Base-by-base conservation (phyloP, 306 rosid genomes). In the Cucurbita argyrosperma region DNA sequence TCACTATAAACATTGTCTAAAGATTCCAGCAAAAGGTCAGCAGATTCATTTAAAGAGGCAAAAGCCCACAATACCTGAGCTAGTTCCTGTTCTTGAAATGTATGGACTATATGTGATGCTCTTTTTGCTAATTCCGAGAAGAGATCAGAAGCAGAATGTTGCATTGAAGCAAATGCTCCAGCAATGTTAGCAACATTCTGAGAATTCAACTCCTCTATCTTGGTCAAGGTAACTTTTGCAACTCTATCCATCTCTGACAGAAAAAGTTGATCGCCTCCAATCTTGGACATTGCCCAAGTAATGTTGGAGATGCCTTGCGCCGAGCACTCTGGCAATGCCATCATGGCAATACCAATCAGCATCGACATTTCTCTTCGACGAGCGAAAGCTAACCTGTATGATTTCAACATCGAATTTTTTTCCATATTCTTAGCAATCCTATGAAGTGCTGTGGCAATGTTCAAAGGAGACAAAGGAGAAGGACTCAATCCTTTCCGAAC, bases 341-440 rank as follows among this genome's bases (percentile, higher is more conserved):
- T 83, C 97, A 94, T 90, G 66, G 97, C 95, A 73, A 94, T 76
- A 7, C 92, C 85, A 10, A 94, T 95, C 73, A 90, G 91, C 96
- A 89, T 89, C 59, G 90, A 89, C 98, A 90, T 90, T 83, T 94
- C 97, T 82, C 82, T 86, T 78, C 84, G 94, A 72, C 95, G 89
- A 79, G 98, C 90, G 56, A 94, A 89, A 71, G 92, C 90, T 68
- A 94, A 75, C 77, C 97, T 85, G 21, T 84, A 90, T 26, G 97
- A 85, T 79, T 80, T 79, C 80, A 74, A 51, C 95, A 90, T 85
- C 30, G 87, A 84, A 71, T 88, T 88, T 77, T 84, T 86, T 81
- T 94, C 98, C 98, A 94, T 90, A 75, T 89, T 90, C 83, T 86
- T 90, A 78, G 98, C 98, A 77, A 90, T 89, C 51, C 98, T 86